Evolutionary conservation across 1,284 basidiomycete genomes (phyloP), one percentile per base, ranked within the genome.

Genomic region (Boletus sp.): DNA sequence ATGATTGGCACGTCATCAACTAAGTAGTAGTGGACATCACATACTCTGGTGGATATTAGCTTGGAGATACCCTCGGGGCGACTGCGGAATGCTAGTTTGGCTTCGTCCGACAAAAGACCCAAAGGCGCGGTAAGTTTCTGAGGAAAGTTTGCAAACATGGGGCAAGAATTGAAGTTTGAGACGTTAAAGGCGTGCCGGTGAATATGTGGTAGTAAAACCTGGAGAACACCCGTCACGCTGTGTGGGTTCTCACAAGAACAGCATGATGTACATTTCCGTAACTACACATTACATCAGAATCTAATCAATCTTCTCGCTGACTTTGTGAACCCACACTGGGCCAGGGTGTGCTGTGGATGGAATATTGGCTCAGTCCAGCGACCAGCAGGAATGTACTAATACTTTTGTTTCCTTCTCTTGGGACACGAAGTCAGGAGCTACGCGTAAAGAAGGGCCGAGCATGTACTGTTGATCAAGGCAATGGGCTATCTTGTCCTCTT

Each of bases 21-120:
- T 25, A 22, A 40, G 38, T 26, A n/a, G n/a, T 16, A 36, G 35
- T 29, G 26, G 37, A 38, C n/a, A 33, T 43, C 17, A 35, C 52
- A 37, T 39, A 92, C 89, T 57, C 86, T 78, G 17, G 74, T 77
- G 16, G 80, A 74, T 38, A 82, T 78, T 32, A 94, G 66, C 61
- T 88, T 87, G 47, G 82, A 75, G 44, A 94, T 82, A 8, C 92
- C 92, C 35, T 78, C 77, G 1, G 87, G 79, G 51, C 86, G 83
- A 56, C 82, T 89, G 41, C 89, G 82, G 66, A 95, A 95, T 17
- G 85, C 82, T 20, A 95, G 80, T 67, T 94, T 94, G 26, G 89
- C 82, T 62, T 92, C 89, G 63, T 94, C 91, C 9, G 84, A 83
- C 20, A 90, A 67, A n/a, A 91, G 64, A n/a, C 83, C 81, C 66